phyloP scores from a whole-genome alignment of 179 eudicot species.

The Gypsophila paniculata region DNA sequence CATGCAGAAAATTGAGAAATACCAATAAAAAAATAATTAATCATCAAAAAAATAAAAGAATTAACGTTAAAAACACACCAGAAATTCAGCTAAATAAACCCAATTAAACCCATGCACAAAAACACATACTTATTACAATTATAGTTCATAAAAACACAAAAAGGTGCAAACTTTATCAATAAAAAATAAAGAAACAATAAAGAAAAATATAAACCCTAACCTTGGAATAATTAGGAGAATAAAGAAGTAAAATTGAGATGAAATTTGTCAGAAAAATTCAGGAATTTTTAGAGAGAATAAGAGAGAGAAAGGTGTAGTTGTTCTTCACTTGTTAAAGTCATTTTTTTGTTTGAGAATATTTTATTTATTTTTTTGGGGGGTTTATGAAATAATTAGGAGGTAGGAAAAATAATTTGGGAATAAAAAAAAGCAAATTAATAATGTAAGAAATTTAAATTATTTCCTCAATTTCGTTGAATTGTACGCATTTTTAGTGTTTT shows the following conservation, averaged over 20 bases:
- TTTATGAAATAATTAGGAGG: not conserved
- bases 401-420: too few species aligned
- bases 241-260: not conserved
- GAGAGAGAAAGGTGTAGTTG: not conserved
- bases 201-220: not conserved
- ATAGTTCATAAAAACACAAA: not conserved
- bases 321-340: not conserved
- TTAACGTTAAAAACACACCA: not conserved
- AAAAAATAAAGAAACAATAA: not conserved
- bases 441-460: too few species aligned
- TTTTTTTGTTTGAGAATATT: not conserved
- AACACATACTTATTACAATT: too few species aligned
- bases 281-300: too few species aligned
- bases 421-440: too few species aligned
- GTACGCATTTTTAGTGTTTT: too few species aligned
- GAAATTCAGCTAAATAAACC: not conserved
- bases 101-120: constrained; percentile 8
- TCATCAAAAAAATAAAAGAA: not conserved
- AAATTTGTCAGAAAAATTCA: not conserved
- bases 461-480: too few species aligned
- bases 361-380: not conserved
- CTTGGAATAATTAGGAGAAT: not conserved
- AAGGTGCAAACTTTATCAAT: not conserved
- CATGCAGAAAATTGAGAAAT: not conserved
- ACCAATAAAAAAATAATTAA: not conserved